Base-by-base conservation (phyloP, 306 rosid genomes). In the Malus sieversii region DNA sequence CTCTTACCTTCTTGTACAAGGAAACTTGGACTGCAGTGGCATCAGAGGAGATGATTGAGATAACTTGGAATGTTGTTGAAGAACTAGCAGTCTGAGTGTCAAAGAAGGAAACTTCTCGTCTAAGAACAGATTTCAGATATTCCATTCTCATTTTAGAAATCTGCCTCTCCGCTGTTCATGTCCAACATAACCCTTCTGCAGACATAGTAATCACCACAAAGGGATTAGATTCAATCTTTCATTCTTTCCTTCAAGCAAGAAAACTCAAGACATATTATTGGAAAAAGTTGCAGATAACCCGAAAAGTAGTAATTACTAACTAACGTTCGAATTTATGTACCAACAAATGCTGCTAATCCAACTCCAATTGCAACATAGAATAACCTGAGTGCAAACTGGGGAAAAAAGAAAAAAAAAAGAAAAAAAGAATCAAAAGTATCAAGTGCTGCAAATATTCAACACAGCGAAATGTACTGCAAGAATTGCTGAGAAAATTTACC, bases 131-230 rank as follows among this genome's bases (percentile, higher is more conserved):
- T 86, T 86, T 94, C 68, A 94, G 75, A 79, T 87, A 94, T 71
- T 91, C 90, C 81, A 84, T 75, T 86, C 94, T 86, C 92, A 91
- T 91, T 86, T 84, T 80, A 4, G 97, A 88, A 57, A 95, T 88
- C 78, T 94, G 98, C 78, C 97, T 91, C 85, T 94, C 93, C 0
- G 97, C 91, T 19, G 96, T 94, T 83, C 96, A 85, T 74, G 96
- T 75, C 96, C 98, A 90, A 77, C 98, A 94, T 68, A 87, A 42
- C 72, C 93, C 97, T 82, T 91, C 96, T 94, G 96, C 83, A 83
- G 35, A 74, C 63, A 66, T 66, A 75, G 77, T 66, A 57, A 62
- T 64, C 83, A 75, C 32, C 63, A 45, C 55, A 76, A 70, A 71
- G 16, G 25, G 58, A 52, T 83, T 22, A 79, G 23, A 8, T 48